phyloP scores from a whole-genome alignment of 2,329 filamentous ascomycete genomes.

The Aspergillus ruber region DNA sequence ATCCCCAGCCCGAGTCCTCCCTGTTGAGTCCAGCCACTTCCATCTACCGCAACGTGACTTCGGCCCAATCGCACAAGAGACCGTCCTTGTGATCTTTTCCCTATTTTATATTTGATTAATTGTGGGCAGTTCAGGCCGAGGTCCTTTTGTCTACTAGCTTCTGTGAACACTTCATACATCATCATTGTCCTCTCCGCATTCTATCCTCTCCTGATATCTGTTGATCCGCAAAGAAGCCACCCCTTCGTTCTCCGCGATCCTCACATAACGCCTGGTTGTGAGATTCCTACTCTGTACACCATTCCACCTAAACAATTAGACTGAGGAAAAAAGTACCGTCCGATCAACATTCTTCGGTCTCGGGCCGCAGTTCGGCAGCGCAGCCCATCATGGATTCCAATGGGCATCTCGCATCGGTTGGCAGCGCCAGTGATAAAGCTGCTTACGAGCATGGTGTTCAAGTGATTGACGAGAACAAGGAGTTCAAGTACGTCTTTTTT shows the following conservation, averaged over 20 bases:
- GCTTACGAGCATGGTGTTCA: slow-evolving; percentile 88
- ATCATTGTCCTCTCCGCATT: neutral
- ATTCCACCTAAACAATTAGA: neutral
- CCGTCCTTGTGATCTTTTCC: neutral
- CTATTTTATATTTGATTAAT: neutral
- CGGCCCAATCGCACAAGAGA: neutral
- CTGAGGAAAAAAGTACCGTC: neutral
- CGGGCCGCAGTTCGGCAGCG: slow-evolving; percentile 17
- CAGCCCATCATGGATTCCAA: slow-evolving; percentile 38
- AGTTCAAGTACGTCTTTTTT: slow-evolving; percentile 73
- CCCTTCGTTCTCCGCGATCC: neutral
- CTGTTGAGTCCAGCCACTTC: neutral
- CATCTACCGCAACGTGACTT: neutral
- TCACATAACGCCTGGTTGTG: neutral
- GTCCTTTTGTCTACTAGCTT: too few relatives aligned
- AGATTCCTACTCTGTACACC: neutral
- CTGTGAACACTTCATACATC: neutral
- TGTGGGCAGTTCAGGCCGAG: neutral
- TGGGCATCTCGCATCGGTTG: slow-evolving; percentile 41
- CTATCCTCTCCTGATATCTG: neutral
- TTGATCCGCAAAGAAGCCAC: neutral
- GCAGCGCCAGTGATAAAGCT: slow-evolving; percentile 30
- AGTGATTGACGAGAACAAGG: slow-evolving; percentile 91
- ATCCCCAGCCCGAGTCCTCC: neutral
- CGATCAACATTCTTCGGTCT: neutral